A percentile compares a stretch with the other conserved stretches of the same genome.
Conservation (phyloP, 176 grass and related monocot genomes). For the Aegilops speltoides region DNA sequence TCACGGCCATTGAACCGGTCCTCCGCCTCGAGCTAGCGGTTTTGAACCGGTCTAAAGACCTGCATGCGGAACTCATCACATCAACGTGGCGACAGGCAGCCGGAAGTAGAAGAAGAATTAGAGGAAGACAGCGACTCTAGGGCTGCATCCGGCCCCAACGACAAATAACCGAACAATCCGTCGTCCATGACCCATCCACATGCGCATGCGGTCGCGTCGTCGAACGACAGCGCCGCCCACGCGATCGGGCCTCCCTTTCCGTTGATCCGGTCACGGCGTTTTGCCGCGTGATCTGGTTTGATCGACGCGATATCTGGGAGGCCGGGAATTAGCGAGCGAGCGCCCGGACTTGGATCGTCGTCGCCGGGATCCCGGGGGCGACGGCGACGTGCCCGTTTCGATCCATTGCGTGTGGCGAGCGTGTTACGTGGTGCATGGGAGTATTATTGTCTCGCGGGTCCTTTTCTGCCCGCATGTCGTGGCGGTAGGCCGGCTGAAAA, state of each 20-base stretch:
- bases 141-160: background rate
- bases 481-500: background rate
- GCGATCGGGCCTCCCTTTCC: background rate
- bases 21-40: background rate
- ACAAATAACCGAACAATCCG: background rate
- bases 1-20: constrained; percentile 34
- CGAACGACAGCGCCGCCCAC: background rate
- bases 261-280: constrained; percentile 2
- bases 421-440: background rate
- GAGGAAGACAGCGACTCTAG: background rate
- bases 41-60: constrained; percentile 43
- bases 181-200: constrained; percentile 1
- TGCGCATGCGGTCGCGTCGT: constrained; percentile 11
- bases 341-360: background rate
- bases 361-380: constrained; percentile 7
- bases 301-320: no score
- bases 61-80: background rate
- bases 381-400: background rate
- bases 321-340: no score
- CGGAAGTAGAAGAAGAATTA: background rate
- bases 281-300: constrained; percentile 4
- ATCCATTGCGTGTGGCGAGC: background rate
- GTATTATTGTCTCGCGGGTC: background rate
- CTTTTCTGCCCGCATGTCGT: background rate
- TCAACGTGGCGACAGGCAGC: background rate